These are phyloP conservation scores for Rhizopogon roseolus DNA, from an alignment of 768 basidiomycete genomes.

Conservation along the genomic window DNA sequence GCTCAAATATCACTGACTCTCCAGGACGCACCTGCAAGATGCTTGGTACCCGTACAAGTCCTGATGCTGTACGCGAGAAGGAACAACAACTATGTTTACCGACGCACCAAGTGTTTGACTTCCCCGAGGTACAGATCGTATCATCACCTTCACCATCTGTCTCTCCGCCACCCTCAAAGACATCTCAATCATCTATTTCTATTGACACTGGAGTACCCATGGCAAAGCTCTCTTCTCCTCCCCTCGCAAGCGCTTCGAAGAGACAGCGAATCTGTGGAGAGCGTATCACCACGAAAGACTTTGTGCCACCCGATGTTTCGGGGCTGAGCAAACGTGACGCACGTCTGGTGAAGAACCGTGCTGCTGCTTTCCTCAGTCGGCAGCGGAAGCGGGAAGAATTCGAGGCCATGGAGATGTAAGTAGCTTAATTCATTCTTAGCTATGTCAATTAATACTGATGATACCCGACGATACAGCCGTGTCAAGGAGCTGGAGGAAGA, in stretches of 20 bases:
- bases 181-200: constrained; percentile 29
- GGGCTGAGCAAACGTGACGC: constrained; percentile 90
- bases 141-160: constrained; percentile 31
- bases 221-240: constrained; percentile 9
- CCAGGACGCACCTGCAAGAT: constrained; percentile 39
- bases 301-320: constrained; percentile 82
- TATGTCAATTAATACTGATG: neutral
- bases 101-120: constrained; percentile 72
- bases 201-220: constrained; percentile 19
- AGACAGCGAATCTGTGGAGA: constrained; percentile 44
- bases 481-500: constrained; percentile 83
- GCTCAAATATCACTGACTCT: constrained; percentile 39
- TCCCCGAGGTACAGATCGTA: constrained; percentile 32
- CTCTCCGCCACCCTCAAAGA: constrained; percentile 24
- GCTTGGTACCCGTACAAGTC: constrained; percentile 48
- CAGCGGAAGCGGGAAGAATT: constrained; percentile 92
- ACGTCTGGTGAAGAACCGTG: constrained; percentile 87
- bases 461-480: constrained; percentile 44
- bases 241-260: constrained; percentile 35
- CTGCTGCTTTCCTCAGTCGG: constrained; percentile 86
- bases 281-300: constrained; percentile 68
- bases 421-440: constrained; percentile 20
- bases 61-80: constrained; percentile 37
- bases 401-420: constrained; percentile 86
- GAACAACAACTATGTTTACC: constrained; percentile 55